phyloP scores from a whole-genome alignment of 1,284 basidiomycete genomes.

The Trichosporon sp. region DNA sequence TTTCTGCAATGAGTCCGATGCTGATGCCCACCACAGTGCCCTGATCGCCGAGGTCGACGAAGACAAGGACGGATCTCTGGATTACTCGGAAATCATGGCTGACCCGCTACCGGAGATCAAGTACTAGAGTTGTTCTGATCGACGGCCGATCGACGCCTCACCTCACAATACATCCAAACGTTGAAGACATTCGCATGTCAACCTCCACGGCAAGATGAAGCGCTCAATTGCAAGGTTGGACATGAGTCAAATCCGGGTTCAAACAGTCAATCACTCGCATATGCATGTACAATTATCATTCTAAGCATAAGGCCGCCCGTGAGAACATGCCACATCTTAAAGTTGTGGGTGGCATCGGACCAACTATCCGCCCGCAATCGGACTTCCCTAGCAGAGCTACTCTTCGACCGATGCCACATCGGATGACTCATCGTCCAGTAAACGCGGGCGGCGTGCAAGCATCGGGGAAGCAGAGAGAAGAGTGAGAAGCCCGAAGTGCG shows the following conservation, averaged over 20 bases:
- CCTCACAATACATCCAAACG: background rate
- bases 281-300: constrained; percentile 16
- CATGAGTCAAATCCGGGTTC: background rate
- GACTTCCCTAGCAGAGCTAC: background rate
- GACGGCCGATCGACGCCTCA: background rate
- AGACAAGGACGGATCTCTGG: constrained; percentile 75
- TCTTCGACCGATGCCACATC: background rate
- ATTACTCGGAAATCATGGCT: constrained; percentile 77
- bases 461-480: background rate
- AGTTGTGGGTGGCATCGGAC: background rate
- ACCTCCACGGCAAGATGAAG: constrained; percentile 46
- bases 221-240: constrained; percentile 45
- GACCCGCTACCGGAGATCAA: constrained; percentile 65
- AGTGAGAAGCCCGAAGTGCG: too few species aligned
- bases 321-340: background rate
- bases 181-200: background rate
- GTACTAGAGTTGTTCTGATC: constrained; percentile 26
- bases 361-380: background rate
- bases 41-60: constrained; percentile 90
- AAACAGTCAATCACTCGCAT: background rate
- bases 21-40: constrained; percentile 61
- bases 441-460: background rate
- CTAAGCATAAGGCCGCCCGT: background rate
- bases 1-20: background rate
- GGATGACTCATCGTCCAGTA: background rate